Conservation (phyloP, 2,329 filamentous ascomycete genomes). For the Tolypocladium pustulatum region DNA sequence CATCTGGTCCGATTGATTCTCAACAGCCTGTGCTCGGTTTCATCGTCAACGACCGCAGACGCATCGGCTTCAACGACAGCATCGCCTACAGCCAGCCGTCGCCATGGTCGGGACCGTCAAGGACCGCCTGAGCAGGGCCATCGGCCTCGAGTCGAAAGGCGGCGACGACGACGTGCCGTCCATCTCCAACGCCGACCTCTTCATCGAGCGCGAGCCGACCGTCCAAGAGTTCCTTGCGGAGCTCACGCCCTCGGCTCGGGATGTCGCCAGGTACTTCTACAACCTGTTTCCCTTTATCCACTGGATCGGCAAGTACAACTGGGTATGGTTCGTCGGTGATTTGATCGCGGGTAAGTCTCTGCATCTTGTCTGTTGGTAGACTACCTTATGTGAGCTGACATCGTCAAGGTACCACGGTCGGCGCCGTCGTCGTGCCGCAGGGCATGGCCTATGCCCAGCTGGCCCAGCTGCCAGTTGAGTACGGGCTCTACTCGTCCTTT, state of each 20-base stretch:
- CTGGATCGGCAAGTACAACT: slow-evolving; percentile 41
- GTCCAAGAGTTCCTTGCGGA: slow-evolving; percentile 29
- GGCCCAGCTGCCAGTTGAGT: slow-evolving; percentile 36
- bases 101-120: slow-evolving; percentile 11
- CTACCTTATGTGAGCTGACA: slow-evolving; percentile 12
- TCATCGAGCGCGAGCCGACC: slow-evolving; percentile 30
- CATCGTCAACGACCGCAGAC: not conserved
- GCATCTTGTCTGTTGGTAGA: too few relatives aligned
- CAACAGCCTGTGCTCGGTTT: not conserved
- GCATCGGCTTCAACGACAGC: not conserved
- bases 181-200: slow-evolving; percentile 25
- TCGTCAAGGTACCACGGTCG: slow-evolving; percentile 30
- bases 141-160: slow-evolving; percentile 20
- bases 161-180: slow-evolving; percentile 22
- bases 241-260: slow-evolving; percentile 20
- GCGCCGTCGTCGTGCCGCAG: slow-evolving; percentile 44
- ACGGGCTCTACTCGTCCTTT: slow-evolving; percentile 63
- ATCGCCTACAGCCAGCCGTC: not conserved
- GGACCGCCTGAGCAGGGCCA: slow-evolving; percentile 17
- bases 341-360: slow-evolving; percentile 21
- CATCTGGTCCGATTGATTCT: not conserved
- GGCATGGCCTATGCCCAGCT: slow-evolving; percentile 43
- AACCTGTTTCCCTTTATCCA: slow-evolving; percentile 36
- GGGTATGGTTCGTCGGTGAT: slow-evolving; percentile 35
- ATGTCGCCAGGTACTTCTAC: slow-evolving; percentile 22